These are phyloP conservation scores for Blepharisma japonicum DNA, from an alignment of 73 alveolate species.

Conservation along the genomic window DNA sequence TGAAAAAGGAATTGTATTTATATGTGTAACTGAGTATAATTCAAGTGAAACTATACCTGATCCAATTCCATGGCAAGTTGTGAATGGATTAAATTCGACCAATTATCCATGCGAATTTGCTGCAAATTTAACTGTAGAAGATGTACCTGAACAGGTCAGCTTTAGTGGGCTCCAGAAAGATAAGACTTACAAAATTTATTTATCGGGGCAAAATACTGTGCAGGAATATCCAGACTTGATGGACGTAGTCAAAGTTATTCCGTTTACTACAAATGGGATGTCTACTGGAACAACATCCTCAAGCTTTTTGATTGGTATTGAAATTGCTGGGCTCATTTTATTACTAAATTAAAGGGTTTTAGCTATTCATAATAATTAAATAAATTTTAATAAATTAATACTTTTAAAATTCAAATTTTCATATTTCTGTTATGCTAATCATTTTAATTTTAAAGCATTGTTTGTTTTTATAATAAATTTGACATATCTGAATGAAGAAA, in stretches of 20 bases:
- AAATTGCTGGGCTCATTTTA: no score
- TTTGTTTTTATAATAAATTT: no score
- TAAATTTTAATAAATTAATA: no score
- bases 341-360: no score
- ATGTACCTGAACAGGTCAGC: neutral
- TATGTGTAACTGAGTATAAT: slow-evolving; percentile 14
- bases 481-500: no score
- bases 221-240: slow-evolving; percentile 20
- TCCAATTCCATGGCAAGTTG: slow-evolving; percentile 13
- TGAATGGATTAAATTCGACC: neutral
- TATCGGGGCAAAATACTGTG: slow-evolving; percentile 14
- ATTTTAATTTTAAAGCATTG: no score
- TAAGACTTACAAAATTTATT: neutral
- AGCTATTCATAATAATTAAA: no score
- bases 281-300: no score
- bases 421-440: no score
- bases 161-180: neutral
- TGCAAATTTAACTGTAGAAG: neutral
- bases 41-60: neutral
- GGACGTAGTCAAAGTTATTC: neutral
- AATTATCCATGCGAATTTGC: neutral
- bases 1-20: neutral
- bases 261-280: slow-evolving; percentile 20
- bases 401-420: no score
- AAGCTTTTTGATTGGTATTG: no score